These are phyloP conservation scores for Bolboschoenoplectus hybrid DNA, from an alignment of 202 grass and related monocot species.

Conservation along the genomic window DNA sequence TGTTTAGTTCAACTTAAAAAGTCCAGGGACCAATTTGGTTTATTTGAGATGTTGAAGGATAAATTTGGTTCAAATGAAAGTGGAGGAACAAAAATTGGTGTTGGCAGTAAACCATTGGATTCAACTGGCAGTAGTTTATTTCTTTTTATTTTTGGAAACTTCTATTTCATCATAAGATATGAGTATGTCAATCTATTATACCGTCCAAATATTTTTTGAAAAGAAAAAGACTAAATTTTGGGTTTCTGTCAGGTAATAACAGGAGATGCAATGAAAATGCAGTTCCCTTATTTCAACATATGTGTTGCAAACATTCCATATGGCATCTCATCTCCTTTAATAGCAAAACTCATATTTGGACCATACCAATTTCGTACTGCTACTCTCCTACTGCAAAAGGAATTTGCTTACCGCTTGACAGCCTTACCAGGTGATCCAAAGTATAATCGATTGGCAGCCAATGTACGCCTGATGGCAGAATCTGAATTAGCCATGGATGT, in stretches of 20 bases:
- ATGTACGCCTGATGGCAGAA: conserved; percentile 60
- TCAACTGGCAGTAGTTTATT: background rate
- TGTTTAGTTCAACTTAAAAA: background rate
- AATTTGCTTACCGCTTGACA: conserved; percentile 66
- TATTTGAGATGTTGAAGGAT: background rate
- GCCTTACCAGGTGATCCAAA: conserved; percentile 66
- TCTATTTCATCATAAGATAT: background rate
- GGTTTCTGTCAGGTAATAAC: conserved; percentile 48
- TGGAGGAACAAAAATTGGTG: background rate
- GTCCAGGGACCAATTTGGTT: background rate
- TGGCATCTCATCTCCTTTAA: conserved; percentile 76
- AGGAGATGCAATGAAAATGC: conserved; percentile 59
- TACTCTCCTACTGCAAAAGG: conserved; percentile 77
- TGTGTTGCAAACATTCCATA: conserved; percentile 91
- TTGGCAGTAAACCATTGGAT: background rate
- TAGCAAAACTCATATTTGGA: conserved; percentile 78
- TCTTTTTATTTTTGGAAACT: background rate
- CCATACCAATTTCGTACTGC: conserved; percentile 57
- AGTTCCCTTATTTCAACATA: conserved; percentile 67
- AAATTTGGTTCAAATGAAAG: background rate
- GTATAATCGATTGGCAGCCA: conserved; percentile 82
- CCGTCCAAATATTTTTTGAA: background rate
- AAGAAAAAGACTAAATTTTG: background rate
- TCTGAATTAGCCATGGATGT: conserved; percentile 68
- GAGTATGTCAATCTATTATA: background rate